These are phyloP conservation scores for Microbotryum scabiosae DNA, from an alignment of 1,284 basidiomycete genomes.

Conservation along the genomic window DNA sequence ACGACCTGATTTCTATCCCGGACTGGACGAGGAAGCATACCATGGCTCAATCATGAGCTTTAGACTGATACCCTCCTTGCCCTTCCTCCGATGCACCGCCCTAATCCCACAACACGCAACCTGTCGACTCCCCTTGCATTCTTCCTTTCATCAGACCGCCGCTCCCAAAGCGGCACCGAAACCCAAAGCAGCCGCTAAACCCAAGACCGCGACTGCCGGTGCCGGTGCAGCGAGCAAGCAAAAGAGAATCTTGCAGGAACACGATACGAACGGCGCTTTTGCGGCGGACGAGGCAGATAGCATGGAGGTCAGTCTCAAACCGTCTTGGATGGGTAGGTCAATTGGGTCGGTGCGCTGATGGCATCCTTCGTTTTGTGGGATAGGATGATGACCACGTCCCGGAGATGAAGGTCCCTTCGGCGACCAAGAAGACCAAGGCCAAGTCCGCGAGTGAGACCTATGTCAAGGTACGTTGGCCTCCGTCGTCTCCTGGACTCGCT, in stretches of 20 bases:
- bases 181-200: constrained; percentile 44
- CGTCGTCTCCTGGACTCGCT: not conserved
- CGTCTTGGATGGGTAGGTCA: constrained; percentile 43
- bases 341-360: constrained; percentile 36
- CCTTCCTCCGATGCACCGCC: too few species aligned
- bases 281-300: constrained; percentile 38
- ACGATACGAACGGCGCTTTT: constrained; percentile 46
- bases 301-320: not conserved
- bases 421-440: constrained; percentile 19
- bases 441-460: constrained; percentile 34
- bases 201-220: constrained; percentile 41
- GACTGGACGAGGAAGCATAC: too few species aligned
- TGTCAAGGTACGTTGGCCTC: constrained; percentile 26
- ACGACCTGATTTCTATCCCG: too few species aligned
- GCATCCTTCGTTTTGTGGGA: not conserved
- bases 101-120: not conserved
- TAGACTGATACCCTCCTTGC: too few species aligned
- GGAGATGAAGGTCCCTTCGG: not conserved
- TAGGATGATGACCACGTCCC: not conserved
- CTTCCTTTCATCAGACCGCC: not conserved
- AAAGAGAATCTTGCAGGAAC: constrained; percentile 59
- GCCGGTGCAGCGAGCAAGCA: constrained; percentile 41
- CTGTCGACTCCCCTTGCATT: not conserved
- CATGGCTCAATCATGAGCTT: too few species aligned
- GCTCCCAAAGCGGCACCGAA: constrained; percentile 44